A percentile compares a stretch with the other conserved stretches of the same genome.
phyloP scores from a whole-genome alignment of 495 filamentous ascomycete genomes.

The Articulospora tetracladia region DNA sequence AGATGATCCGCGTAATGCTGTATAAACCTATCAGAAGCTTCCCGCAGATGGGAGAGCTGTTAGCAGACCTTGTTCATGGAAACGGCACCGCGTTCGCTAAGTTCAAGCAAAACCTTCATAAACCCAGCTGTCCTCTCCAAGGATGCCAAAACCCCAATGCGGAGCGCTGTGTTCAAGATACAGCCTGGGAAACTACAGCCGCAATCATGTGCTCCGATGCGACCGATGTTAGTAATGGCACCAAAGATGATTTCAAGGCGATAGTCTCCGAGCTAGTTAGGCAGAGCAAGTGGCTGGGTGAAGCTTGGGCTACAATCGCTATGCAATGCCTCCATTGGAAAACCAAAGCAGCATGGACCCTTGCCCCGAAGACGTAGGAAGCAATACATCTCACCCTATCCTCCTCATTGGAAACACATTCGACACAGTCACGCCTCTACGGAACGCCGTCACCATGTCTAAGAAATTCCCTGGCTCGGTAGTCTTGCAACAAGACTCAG shows the following conservation, averaged over 20 bases:
- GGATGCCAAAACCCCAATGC: neutral
- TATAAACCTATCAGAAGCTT: neutral
- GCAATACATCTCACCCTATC: slow-evolving; percentile 9
- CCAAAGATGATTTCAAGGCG: neutral
- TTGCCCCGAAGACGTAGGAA: neutral
- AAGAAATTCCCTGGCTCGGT: slow-evolving; percentile 12
- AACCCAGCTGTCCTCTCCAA: neutral
- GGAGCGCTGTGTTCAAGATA: neutral
- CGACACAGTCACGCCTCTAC: slow-evolving; percentile 15
- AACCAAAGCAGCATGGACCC: neutral
- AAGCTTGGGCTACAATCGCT: neutral
- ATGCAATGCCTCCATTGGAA: slow-evolving; percentile 7
- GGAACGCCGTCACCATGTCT: slow-evolving; percentile 2
- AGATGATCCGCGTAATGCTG: neutral
- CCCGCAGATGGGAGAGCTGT: neutral
- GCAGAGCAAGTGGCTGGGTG: slow-evolving; percentile 6
- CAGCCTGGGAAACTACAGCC: neutral
- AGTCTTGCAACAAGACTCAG: slow-evolving; percentile 11
- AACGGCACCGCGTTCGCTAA: slow-evolving; percentile 6
- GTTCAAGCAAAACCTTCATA: neutral
- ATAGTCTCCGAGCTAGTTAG: neutral
- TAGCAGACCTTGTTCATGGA: slow-evolving; percentile 6
- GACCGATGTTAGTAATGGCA: neutral
- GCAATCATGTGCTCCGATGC: slow-evolving; percentile 3
- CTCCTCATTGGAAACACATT: slow-evolving; percentile 11